A percentile compares a stretch with the other conserved stretches of the same genome.
Evolutionary conservation across 257 asterid genomes (phyloP).

Genomic region (Ehretia macrophylla): DNA sequence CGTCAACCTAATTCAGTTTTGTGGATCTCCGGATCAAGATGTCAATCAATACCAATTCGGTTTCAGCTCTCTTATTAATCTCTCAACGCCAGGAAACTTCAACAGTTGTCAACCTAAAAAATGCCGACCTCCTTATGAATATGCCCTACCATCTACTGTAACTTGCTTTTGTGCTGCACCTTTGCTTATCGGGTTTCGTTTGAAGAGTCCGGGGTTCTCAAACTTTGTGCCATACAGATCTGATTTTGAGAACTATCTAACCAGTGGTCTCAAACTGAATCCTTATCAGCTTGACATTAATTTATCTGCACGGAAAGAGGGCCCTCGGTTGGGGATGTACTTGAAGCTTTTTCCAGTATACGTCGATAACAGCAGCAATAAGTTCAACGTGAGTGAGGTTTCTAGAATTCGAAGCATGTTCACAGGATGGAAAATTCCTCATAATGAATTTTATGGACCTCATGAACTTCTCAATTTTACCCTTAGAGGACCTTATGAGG

Average conservation of each 20-base stretch:
- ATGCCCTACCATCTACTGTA: slow-evolving; percentile 48
- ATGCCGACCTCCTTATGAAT: slow-evolving; percentile 64
- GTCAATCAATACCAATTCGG: slow-evolving; percentile 5
- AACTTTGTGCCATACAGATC: slow-evolving; percentile 58
- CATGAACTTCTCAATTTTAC: slow-evolving; percentile 86
- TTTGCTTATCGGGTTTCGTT: slow-evolving; percentile 68
- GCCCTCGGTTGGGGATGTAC: slow-evolving; percentile 78
- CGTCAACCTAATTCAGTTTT: slow-evolving; percentile 26
- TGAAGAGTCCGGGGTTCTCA: slow-evolving; percentile 87
- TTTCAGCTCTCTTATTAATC: not conserved
- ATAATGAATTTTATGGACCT: slow-evolving; percentile 74
- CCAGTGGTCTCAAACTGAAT: slow-evolving; percentile 51
- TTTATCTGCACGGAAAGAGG: slow-evolving; percentile 60
- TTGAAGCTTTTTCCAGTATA: slow-evolving; percentile 67
- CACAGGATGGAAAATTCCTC: slow-evolving; percentile 76
- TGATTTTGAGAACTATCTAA: slow-evolving; percentile 48
- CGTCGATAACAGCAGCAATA: slow-evolving; percentile 11
- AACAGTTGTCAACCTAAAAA: slow-evolving; percentile 34
- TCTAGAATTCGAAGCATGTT: slow-evolving; percentile 55
- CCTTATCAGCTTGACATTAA: slow-evolving; percentile 56
- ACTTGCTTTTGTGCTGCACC: slow-evolving; percentile 83
- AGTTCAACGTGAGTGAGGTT: slow-evolving; percentile 66
- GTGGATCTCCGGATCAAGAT: slow-evolving; percentile 50
- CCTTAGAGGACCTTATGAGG: slow-evolving; percentile 51
- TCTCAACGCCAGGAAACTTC: slow-evolving; percentile 22